phyloP scores from a whole-genome alignment of 768 basidiomycete species.

The Lentinus tigrinus region DNA sequence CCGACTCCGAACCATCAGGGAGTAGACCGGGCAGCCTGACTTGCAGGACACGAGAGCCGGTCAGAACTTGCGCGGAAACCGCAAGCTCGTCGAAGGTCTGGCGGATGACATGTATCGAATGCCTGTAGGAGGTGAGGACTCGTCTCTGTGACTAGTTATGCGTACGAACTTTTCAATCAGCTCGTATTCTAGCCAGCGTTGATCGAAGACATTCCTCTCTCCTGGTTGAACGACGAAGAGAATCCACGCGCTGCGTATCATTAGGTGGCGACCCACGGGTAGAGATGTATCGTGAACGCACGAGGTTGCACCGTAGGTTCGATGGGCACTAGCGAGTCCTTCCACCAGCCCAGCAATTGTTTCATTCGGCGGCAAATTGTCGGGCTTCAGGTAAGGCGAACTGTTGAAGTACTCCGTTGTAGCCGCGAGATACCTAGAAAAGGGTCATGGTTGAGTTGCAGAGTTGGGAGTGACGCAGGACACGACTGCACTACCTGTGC shows the following conservation, averaged over 20 bases:
- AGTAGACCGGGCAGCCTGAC: slow-evolving; percentile 39
- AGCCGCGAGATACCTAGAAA: slow-evolving; percentile 59
- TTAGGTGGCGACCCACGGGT: too few relatives aligned
- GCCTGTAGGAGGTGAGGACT: slow-evolving; percentile 39
- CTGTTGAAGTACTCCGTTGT: slow-evolving; percentile 66
- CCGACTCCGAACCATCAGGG: slow-evolving; percentile 32
- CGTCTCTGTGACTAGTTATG: not conserved
- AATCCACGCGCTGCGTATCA: slow-evolving; percentile 56
- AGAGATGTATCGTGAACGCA: slow-evolving; percentile 33
- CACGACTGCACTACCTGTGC: slow-evolving; percentile 58
- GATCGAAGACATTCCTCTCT: slow-evolving; percentile 95
- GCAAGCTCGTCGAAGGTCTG: slow-evolving; percentile 74
- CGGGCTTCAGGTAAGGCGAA: slow-evolving; percentile 49
- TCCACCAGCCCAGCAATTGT: slow-evolving; percentile 66
- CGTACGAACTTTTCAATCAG: slow-evolving; percentile 67
- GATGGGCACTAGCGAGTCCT: slow-evolving; percentile 81
- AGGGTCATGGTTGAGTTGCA: not conserved
- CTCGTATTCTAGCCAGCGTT: slow-evolving; percentile 85
- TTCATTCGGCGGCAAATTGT: slow-evolving; percentile 72
- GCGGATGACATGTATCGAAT: slow-evolving; percentile 72
- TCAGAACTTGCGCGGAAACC: slow-evolving; percentile 52
- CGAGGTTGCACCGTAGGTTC: slow-evolving; percentile 61
- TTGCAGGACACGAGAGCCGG: slow-evolving; percentile 35
- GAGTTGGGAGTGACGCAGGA: not conserved
- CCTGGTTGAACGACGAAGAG: slow-evolving; percentile 87